Percentiles rank a stretch among this genome's conserved stretches.
phyloP scores from a whole-genome alignment of 306 rosid species.

The Cucumis hystrix region DNA sequence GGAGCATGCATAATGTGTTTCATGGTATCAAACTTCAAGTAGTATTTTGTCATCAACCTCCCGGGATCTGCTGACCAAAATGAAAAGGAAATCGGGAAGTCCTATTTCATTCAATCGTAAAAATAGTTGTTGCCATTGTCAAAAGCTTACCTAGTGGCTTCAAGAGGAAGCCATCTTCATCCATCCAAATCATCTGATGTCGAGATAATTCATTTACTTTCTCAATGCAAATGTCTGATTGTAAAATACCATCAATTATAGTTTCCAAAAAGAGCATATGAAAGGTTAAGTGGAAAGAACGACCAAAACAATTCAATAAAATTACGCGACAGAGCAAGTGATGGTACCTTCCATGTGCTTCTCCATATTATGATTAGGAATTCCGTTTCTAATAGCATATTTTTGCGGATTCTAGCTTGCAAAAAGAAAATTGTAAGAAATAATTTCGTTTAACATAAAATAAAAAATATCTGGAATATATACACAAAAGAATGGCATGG shows the following conservation, averaged over 20 bases:
- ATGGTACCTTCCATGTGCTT: slow-evolving; percentile 68
- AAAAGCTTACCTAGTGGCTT: slow-evolving; percentile 62
- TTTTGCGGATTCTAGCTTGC: slow-evolving; percentile 56
- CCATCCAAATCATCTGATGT: slow-evolving; percentile 78
- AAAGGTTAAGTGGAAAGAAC: background rate
- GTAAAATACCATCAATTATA: slow-evolving; percentile 7
- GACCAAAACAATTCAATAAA: background rate
- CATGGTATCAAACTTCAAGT: slow-evolving; percentile 90
- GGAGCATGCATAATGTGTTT: slow-evolving; percentile 82
- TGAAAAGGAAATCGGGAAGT: slow-evolving; percentile 15
- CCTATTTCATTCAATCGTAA: slow-evolving; percentile 1
- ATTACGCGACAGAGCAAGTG: slow-evolving; percentile 1
- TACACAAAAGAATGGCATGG: background rate
- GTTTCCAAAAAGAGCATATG: background rate
- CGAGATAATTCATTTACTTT: slow-evolving; percentile 72
- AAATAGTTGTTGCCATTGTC: background rate
- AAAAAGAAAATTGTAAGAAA: background rate
- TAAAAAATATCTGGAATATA: slow-evolving; percentile 5
- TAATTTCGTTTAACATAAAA: slow-evolving; percentile 1
- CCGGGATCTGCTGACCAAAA: slow-evolving; percentile 59
- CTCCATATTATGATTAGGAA: slow-evolving; percentile 44
- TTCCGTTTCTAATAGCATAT: slow-evolving; percentile 51
- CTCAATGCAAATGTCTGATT: slow-evolving; percentile 63
- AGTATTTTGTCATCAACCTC: slow-evolving; percentile 87
- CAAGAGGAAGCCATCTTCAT: slow-evolving; percentile 91